Evolutionary conservation across 2,329 filamentous ascomycete genomes (phyloP).

Genomic region (Colletotrichum sojae): DNA sequence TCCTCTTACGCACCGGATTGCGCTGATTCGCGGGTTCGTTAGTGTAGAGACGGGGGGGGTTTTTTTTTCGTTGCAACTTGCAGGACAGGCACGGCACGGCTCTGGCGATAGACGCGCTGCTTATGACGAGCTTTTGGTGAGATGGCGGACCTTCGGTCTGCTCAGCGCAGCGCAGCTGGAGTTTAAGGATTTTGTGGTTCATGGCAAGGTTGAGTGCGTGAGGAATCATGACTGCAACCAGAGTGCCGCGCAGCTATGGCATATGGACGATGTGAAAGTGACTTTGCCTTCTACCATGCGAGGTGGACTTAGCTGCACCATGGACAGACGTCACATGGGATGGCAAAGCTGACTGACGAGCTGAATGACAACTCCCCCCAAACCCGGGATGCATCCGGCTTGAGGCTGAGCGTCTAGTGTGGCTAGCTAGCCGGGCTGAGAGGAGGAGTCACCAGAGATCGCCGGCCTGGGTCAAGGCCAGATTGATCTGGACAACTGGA

Average conservation of each 20-base stretch:
- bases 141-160: no score
- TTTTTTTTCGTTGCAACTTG: neutral
- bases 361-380: no score
- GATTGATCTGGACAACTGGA: neutral
- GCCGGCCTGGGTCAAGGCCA: neutral
- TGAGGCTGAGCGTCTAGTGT: neutral
- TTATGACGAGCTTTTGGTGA: conserved; percentile 8
- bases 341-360: no score
- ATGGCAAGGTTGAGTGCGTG: no score
- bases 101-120: conserved; percentile 18
- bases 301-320: no score
- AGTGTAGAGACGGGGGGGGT: neutral
- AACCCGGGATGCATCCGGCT: neutral
- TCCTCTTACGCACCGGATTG: conserved; percentile 10
- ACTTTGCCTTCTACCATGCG: no score
- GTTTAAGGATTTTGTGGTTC: no score
- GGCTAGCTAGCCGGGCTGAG: neutral
- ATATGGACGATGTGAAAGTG: no score
- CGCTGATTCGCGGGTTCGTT: conserved; percentile 2
- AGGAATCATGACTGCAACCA: no score
- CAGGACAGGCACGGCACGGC: neutral
- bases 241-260: no score
- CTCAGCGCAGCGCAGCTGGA: no score
- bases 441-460: neutral
- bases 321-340: no score